Evolutionary conservation across 176 grass and related monocot genomes (phyloP), one percentile per base, ranked within the genome.

Genomic region (Eragrostis curvula): DNA sequence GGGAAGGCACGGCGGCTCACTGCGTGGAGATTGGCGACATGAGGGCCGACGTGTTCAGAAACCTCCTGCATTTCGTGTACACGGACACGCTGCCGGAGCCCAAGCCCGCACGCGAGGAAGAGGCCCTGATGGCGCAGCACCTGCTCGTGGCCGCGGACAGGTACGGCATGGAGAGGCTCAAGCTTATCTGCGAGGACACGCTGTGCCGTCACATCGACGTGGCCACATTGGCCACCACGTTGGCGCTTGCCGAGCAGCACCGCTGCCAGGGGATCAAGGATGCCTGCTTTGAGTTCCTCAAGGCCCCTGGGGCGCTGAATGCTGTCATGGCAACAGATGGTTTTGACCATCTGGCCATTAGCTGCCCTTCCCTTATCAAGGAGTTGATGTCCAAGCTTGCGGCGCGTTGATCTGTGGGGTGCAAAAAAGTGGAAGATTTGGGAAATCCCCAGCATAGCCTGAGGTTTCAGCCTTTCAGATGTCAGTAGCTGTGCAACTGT

Each of bases 71-170:
- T 17, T 81, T 81, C 78, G 14, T 81, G 0, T 81, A 81, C 78
- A 81, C 78, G 6, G 78, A 81, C 39, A 0, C n/a, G 15, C 39
- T 81, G 50, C 66, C 49, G 0, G 82, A 42, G 13, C 50, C 15
- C 8, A 17, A 0, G 1, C 12, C 18, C 20, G 7, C 23, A 0
- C 7, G 0, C 5, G 36, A 23, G 1, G 77, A 79, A n/a, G 61
- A 50, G 8, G 47, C 29, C 0, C 30, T 83, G 42, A 76, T 91
- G 85, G 51, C 73, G 16, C 85, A 91, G 61, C 80, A 91, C 78
- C 66, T 93, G 60, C 67, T 90, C 39, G 88, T 85, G 23, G 91
- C 91, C 8, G 90, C 90, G 0, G 91, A 93, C 70, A 80, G 71
- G 53, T 93, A 93, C 55, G 51, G 60, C 27, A 28, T 93, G 48